Evolutionary conservation across 148 eudicot species (phyloP).

Genomic region (Nepenthes mirabilis): DNA sequence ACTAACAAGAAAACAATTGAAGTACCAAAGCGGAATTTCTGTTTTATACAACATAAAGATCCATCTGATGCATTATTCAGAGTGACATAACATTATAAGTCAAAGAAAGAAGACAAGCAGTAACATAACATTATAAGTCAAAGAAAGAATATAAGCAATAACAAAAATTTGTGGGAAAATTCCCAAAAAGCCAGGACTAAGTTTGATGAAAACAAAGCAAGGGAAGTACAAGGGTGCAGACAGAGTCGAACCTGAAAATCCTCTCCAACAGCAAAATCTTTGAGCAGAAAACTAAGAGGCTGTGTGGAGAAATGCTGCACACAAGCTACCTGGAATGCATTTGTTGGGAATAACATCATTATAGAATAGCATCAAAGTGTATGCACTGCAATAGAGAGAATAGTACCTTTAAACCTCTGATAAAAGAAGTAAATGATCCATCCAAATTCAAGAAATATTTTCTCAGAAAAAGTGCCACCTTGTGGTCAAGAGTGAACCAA

Average conservation of each 20-base stretch:
- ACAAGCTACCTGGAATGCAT: constrained; percentile 48
- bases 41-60: too few species aligned
- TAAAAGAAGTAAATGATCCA: constrained; percentile 73
- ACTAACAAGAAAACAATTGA: too few species aligned
- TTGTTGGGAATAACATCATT: constrained; percentile 4
- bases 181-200: neutral
- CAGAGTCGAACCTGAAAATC: constrained; percentile 39
- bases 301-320: constrained; percentile 52
- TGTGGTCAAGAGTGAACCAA: constrained; percentile 53
- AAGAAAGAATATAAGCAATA: too few species aligned
- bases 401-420: constrained; percentile 75
- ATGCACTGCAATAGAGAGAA: neutral
- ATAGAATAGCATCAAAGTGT: neutral
- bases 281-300: constrained; percentile 53
- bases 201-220: neutral
- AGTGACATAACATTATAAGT: too few species aligned
- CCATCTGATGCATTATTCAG: too few species aligned
- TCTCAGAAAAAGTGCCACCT: constrained; percentile 70
- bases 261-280: constrained; percentile 26
- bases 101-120: too few species aligned
- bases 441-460: constrained; percentile 72
- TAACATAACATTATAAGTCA: too few species aligned
- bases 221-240: constrained; percentile 3
- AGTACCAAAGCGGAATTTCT: too few species aligned
- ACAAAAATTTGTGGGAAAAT: too few species aligned